Percentiles rank a stretch among this genome's conserved stretches.
Evolutionary conservation across 495 filamentous ascomycete species (phyloP).

Genomic region (Aspergillus mulundensis): DNA sequence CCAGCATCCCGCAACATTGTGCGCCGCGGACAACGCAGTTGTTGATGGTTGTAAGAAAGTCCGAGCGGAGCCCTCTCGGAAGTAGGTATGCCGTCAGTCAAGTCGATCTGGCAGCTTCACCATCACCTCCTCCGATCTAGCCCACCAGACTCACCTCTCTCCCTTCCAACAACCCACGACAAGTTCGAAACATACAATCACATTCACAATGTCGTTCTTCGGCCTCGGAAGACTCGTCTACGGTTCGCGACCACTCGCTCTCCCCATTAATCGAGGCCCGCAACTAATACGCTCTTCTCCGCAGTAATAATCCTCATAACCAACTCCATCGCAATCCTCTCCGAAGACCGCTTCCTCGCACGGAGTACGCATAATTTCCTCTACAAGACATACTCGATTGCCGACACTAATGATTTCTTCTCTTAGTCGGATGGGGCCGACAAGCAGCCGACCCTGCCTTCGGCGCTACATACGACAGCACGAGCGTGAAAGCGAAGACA

Average conservation of each 20-base stretch:
- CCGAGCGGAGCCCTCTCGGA: not conserved
- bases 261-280: not conserved
- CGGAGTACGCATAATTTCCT: conserved; percentile 58
- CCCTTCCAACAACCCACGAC: conserved; percentile 10
- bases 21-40: not conserved
- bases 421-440: conserved; percentile 74
- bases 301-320: conserved; percentile 78
- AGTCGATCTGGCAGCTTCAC: conserved; percentile 9
- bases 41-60: not conserved
- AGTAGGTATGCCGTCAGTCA: conserved; percentile 3
- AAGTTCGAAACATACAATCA: conserved; percentile 6
- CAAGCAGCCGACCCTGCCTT: conserved; percentile 65
- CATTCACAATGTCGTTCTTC: conserved; percentile 59
- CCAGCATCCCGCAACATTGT: conserved; percentile 19
- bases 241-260: conserved; percentile 39
- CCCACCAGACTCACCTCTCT: conserved; percentile 13
- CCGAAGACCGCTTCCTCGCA: conserved; percentile 95
- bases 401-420: conserved; percentile 8
- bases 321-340: conserved; percentile 92
- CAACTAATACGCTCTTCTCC: conserved; percentile 14
- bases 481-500: conserved; percentile 80
- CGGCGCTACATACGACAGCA: conserved; percentile 63
- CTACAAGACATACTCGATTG: not conserved
- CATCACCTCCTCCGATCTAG: not conserved
- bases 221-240: conserved; percentile 70